Percentiles rank a stretch among this genome's conserved stretches.
Evolutionary conservation across 179 eudicot genomes (phyloP).

Genomic region (Spinacia oleracea): DNA sequence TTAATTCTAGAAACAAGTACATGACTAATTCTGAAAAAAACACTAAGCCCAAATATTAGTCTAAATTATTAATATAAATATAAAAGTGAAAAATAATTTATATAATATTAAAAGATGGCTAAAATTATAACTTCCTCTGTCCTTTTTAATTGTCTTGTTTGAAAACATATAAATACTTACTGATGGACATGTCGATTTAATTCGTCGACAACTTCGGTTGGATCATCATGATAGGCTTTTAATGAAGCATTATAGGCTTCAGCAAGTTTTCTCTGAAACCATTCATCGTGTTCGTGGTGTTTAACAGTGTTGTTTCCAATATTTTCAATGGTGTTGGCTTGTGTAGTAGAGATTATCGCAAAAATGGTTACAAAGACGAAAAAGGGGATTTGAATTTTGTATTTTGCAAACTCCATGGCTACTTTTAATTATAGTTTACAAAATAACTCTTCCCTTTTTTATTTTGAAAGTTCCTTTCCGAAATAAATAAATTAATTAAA

Average conservation of each 20-base stretch:
- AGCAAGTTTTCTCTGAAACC: slow-evolving; percentile 38
- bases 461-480: background rate
- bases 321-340: slow-evolving; percentile 22
- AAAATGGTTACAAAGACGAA: slow-evolving; percentile 17
- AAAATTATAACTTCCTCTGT: too few species aligned
- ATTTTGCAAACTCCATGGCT: slow-evolving; percentile 13
- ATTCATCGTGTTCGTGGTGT: slow-evolving; percentile 24
- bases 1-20: too few species aligned
- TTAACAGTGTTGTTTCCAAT: slow-evolving; percentile 16
- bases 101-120: too few species aligned
- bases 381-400: slow-evolving; percentile 10
- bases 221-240: slow-evolving; percentile 36
- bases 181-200: slow-evolving; percentile 36
- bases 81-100: too few species aligned
- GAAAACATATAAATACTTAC: slow-evolving; percentile 18
- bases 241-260: slow-evolving; percentile 39
- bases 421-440: background rate
- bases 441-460: background rate
- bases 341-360: slow-evolving; percentile 1
- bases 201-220: slow-evolving; percentile 33
- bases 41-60: too few species aligned
- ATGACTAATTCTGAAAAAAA: too few species aligned
- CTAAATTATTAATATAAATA: too few species aligned
- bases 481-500: background rate
- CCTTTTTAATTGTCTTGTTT: too few species aligned